Evolutionary conservation across 2,329 filamentous ascomycete species (phyloP), one percentile per base, ranked within the genome.

Genomic region (Fusarium globosum): DNA sequence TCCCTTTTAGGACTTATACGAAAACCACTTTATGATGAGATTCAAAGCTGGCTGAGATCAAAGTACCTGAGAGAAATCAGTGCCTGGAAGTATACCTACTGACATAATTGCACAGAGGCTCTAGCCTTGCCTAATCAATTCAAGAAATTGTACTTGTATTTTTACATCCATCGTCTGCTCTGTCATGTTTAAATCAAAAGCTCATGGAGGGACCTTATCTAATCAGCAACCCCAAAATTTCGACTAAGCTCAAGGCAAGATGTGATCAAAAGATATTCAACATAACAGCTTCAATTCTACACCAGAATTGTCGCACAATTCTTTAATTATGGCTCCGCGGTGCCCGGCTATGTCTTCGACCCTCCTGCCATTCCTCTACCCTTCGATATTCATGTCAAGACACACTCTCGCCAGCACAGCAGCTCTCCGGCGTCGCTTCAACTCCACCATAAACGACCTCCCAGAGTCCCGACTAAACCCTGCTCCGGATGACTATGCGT

Each of bases 401-500:
- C 68, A 65, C 45, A 53, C 62, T 36, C 55, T 71, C 33, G 45
- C 52, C 45, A 49, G 68, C 48, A 55, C 66, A 39, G 52, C 62
- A 36, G 59, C 51, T 45, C 68, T 72, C 21, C 70, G 51, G n/a
- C 65, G 63, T 68, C 73, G 73, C 59, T 77, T 68, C 56, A 83
- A 76, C 26, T 75, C 78, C 16, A 76, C 79, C n/a, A 61, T 80
- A 61, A 83, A 83, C 71, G 77, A 81, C 52, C 79, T 86, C 18
- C 82, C 84, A 35, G 79, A 81, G 46, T 88, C 90, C 10, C 92
- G 92, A 72, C 88, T 98, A 26, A 93, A 97, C 80, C 96, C 96
- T 6, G 80, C 89, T 1, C 94, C 95, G 0, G 92, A 94, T 78
- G 94, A 97, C 82, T 98, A 97, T 83, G 89, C 93, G 21, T 87